Conservation (phyloP, 495 filamentous ascomycete species). For the Chlorociboria aeruginascens region DNA sequence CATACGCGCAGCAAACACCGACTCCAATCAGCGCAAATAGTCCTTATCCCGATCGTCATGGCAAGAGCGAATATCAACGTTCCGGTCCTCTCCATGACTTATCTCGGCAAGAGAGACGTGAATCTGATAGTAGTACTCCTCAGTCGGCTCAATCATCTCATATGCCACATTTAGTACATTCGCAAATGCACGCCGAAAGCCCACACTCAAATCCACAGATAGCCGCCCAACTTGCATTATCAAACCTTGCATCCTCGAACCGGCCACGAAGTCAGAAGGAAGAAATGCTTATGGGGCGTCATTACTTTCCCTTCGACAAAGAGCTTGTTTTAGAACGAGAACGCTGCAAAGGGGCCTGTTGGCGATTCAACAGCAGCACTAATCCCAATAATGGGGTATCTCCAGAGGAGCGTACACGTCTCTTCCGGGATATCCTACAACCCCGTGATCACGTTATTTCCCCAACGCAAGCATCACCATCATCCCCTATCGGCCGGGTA, state of each 20-base stretch:
- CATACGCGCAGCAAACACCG: constrained; percentile 29
- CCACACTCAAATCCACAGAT: constrained; percentile 37
- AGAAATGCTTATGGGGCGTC: constrained; percentile 81
- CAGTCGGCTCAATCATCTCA: constrained; percentile 19
- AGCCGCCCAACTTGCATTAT: constrained; percentile 47
- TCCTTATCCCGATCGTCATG: constrained; percentile 32
- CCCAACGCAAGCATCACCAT: constrained; percentile 32
- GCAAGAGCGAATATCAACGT: constrained; percentile 39
- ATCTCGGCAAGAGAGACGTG: constrained; percentile 31
- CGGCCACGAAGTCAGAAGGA: constrained; percentile 65
- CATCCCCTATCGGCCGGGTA: constrained; percentile 47
- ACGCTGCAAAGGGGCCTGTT: constrained; percentile 71
- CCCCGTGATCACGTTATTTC: constrained; percentile 37
- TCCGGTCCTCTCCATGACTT: constrained; percentile 43
- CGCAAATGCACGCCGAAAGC: constrained; percentile 32
- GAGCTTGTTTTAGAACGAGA: constrained; percentile 79
- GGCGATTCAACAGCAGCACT: constrained; percentile 80
- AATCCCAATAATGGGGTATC: constrained; percentile 69
- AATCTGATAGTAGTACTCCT: constrained; percentile 15
- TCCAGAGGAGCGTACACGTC: constrained; percentile 63
- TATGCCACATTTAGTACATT: constrained; percentile 30
- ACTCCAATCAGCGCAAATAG: constrained; percentile 41
- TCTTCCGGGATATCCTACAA: constrained; percentile 62
- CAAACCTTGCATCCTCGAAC: constrained; percentile 31
- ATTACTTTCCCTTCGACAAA: constrained; percentile 65